Conservation (phyloP, 2,329 filamentous ascomycete genomes). For the Ustilaginoidea virens region DNA sequence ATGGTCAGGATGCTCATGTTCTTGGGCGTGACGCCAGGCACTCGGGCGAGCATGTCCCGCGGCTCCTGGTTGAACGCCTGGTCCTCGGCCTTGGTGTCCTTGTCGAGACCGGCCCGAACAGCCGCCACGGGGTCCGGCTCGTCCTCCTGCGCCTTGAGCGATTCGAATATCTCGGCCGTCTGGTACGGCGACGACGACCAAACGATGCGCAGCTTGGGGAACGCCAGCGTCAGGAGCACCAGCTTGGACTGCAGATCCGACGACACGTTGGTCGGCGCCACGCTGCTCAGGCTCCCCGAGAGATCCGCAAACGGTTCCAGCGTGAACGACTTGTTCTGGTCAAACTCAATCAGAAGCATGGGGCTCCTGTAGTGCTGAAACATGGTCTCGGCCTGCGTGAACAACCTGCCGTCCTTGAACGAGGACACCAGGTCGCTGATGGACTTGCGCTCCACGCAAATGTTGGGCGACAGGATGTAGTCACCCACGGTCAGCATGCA, state of each 20-base stretch:
- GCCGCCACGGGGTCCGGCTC: slow-evolving; percentile 86
- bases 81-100: slow-evolving; percentile 40
- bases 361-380: slow-evolving; percentile 79
- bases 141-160: slow-evolving; percentile 74
- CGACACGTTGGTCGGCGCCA: slow-evolving; percentile 39
- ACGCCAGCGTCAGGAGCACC: slow-evolving; percentile 81
- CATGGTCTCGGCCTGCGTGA: slow-evolving; percentile 87
- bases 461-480: slow-evolving; percentile 80
- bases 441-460: slow-evolving; percentile 91
- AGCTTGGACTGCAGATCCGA: slow-evolving; percentile 83
- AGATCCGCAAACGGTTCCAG: slow-evolving; percentile 66
- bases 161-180: slow-evolving; percentile 91
- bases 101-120: slow-evolving; percentile 60
- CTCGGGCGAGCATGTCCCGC: slow-evolving; percentile 75
- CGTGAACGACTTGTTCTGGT: slow-evolving; percentile 93
- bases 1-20: slow-evolving; percentile 59
- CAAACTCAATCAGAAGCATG: slow-evolving; percentile 93
- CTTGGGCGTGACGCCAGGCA: slow-evolving; percentile 73
- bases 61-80: slow-evolving; percentile 70
- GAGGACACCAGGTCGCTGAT: slow-evolving; percentile 82
- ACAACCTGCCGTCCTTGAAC: slow-evolving; percentile 82
- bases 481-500: slow-evolving; percentile 95
- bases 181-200: slow-evolving; percentile 92
- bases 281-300: slow-evolving; percentile 43
- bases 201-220: slow-evolving; percentile 77